Conservation (phyloP, 225 moss, liverwort and hornwort species). For the Polytrichum formosum region DNA sequence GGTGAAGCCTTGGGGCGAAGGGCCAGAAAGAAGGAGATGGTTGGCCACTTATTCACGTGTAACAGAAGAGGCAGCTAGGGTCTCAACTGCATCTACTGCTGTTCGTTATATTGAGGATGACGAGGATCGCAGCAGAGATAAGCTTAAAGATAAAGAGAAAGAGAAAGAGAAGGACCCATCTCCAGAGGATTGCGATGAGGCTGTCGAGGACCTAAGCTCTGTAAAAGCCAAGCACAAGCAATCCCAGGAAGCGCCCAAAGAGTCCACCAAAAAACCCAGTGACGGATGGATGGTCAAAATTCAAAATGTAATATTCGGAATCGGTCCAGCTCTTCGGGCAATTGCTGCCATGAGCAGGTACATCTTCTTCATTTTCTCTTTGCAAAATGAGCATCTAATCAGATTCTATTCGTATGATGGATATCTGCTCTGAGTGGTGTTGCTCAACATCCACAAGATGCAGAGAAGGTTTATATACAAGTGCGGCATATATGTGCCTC, state of each 20-base stretch:
- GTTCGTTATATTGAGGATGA: conserved; percentile 54
- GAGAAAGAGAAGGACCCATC: conserved; percentile 69
- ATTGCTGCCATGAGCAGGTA: conserved; percentile 96
- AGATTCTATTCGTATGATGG: too few species aligned
- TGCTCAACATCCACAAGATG: too few species aligned
- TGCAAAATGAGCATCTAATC: neutral
- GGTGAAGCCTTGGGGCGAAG: conserved; percentile 32
- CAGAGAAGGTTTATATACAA: too few species aligned
- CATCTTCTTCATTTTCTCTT: conserved; percentile 1
- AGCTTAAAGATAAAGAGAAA: conserved; percentile 23
- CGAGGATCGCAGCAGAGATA: conserved; percentile 39
- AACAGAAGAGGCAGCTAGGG: conserved; percentile 48
- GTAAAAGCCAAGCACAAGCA: conserved; percentile 81
- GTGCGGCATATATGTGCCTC: too few species aligned
- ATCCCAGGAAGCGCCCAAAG: conserved; percentile 74
- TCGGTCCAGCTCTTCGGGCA: conserved; percentile 80
- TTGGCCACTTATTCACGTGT: conserved; percentile 52
- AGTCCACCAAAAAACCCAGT: conserved; percentile 25
- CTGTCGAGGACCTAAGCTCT: conserved; percentile 87
- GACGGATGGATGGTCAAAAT: conserved; percentile 64
- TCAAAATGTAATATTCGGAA: conserved; percentile 72
- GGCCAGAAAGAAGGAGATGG: conserved; percentile 50
- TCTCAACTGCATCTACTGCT: conserved; percentile 43
- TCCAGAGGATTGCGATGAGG: conserved; percentile 92
- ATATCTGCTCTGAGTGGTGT: too few species aligned